Evolutionary conservation across 106 monocot species (phyloP), one percentile per base, ranked within the genome.

Genomic region (Gastrodia elata): DNA sequence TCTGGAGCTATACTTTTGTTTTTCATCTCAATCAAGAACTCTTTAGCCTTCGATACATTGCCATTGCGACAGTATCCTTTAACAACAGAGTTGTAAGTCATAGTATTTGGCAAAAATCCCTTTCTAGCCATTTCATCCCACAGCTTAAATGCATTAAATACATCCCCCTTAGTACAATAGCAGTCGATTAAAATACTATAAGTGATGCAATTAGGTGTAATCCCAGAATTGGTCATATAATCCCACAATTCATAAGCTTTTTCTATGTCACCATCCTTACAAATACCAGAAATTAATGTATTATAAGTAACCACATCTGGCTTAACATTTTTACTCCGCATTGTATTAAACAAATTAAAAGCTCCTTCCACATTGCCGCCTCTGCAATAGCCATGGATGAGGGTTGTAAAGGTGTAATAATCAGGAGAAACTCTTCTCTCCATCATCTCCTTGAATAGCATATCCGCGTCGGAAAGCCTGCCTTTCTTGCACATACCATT

Each of bases 281-380:
- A 93, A 26, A 85, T 86, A 15, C 93, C 97, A 83, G 84, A 90
- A 75, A 98, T 89, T 74, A 98, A 82, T 46, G 84, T 84, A 68
- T 98, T 98, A 69, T 93, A 98, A 24, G 97, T 87, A 18, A 98
- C 84, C 67, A 91, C 44, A 77, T 98, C 97, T 48, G 90, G 88
- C 69, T 83, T 91, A 73, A 93, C 72, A 75, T 87, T 84, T 48
- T 68, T 74, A 49, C 82, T 78, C 46, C 78, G 24, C 91, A 93
- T 93, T 58, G 16, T 84, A 16, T 81, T 73, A 65, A 93, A 91
- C 58, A 91, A 39, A 36, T 69, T 74, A 46, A 85, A 46, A 73
- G 88, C 93, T 67, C 84, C 77, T 28, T 80, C 80, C 16, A 89
- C 20, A 42, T 20, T 20, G 26, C 90, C 90, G 68, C 74, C 71